Percentiles rank a stretch among this genome's conserved stretches.
Evolutionary conservation across 371 early-diverging fungal genomes (phyloP).

Genomic region (Circinella umbellata): DNA sequence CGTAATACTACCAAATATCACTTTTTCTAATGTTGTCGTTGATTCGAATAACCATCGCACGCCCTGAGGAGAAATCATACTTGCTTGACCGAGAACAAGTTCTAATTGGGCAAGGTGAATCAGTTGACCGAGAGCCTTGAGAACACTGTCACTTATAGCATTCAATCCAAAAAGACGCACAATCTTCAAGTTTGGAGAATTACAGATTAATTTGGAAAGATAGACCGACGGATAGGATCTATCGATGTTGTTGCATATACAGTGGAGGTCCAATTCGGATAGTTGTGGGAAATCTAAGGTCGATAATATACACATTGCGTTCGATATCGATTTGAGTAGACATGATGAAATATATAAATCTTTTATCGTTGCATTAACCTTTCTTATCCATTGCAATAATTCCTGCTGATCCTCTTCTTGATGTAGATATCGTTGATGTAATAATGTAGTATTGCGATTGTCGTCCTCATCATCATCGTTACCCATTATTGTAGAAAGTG

Average conservation of each 20-base stretch:
- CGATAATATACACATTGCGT: background rate
- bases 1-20: background rate
- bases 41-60: background rate
- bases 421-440: no score
- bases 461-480: no score
- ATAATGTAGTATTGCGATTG: no score
- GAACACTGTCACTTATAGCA: background rate
- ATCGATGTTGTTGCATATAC: background rate
- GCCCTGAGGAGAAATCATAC: conserved; percentile 2
- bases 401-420: no score
- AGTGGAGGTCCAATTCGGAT: background rate
- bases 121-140: background rate
- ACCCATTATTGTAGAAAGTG: no score
- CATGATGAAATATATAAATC: background rate
- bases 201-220: background rate
- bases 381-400: no score
- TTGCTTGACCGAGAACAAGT: background rate
- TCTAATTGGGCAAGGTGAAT: background rate
- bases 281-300: background rate
- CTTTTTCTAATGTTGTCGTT: background rate
- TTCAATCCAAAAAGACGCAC: background rate
- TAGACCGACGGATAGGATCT: background rate
- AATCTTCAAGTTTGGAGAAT: background rate
- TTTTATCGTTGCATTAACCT: no score
- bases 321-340: background rate